Evolutionary conservation across 495 filamentous ascomycete genomes (phyloP).

Genomic region (Cercophora samala): DNA sequence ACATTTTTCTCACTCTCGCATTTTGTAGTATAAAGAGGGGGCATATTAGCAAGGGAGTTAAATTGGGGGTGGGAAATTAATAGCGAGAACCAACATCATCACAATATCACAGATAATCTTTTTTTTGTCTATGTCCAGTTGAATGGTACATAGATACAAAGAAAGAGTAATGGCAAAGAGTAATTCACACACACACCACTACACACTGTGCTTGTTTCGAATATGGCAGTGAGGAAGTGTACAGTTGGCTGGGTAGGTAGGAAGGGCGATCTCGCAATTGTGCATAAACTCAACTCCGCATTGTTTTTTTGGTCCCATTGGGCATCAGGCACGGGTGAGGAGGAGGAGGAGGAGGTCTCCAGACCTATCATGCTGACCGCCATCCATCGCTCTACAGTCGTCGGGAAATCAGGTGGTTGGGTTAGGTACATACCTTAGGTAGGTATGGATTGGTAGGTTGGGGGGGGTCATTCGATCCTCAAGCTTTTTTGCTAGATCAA

Average conservation of each 20-base stretch:
- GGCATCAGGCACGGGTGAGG: background rate
- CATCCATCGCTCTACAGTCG: no score
- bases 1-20: background rate
- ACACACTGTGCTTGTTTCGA: background rate
- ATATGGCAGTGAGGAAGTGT: background rate
- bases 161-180: background rate
- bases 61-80: background rate
- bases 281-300: background rate
- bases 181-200: background rate
- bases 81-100: background rate
- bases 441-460: no score
- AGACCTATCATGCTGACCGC: background rate
- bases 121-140: background rate
- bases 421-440: no score
- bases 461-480: background rate
- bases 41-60: background rate
- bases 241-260: background rate
- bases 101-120: background rate
- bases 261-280: background rate
- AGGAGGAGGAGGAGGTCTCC: background rate
- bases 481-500: background rate
- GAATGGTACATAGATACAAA: background rate
- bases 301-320: background rate
- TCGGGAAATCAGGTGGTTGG: background rate
- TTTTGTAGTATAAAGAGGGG: background rate